Evolutionary conservation across 352 stramenopile species (phyloP).

Genomic region (Phytophthora boehmeriae): DNA sequence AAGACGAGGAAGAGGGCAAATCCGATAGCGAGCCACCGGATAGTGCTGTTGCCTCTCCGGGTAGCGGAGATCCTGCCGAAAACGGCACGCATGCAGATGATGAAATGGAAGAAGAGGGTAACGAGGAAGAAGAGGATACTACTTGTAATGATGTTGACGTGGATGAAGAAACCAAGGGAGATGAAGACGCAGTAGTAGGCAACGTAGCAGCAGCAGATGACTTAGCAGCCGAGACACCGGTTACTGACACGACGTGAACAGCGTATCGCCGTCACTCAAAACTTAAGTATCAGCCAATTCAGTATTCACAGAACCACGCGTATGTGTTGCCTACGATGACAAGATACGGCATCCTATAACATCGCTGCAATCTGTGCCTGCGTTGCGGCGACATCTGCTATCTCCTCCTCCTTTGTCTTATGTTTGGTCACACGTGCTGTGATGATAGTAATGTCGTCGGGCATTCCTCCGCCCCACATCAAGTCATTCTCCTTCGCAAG

Average conservation of each 20-base stretch:
- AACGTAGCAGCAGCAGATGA: constrained; percentile 26
- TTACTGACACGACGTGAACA: constrained; percentile 19
- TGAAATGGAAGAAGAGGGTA: constrained; percentile 26
- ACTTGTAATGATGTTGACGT: constrained; percentile 27
- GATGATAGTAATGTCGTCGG: constrained; percentile 90
- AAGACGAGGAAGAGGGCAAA: constrained; percentile 8
- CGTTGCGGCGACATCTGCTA: constrained; percentile 26
- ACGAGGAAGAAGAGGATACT: constrained; percentile 19
- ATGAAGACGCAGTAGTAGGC: constrained; percentile 35
- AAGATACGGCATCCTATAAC: constrained; percentile 21
- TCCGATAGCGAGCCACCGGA: constrained; percentile 11
- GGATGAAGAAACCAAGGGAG: constrained; percentile 22
- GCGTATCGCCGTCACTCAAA: constrained; percentile 21
- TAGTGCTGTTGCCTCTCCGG: constrained; percentile 10
- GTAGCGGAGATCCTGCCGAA: constrained; percentile 11
- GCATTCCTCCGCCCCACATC: constrained; percentile 95
- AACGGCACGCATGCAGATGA: constrained; percentile 2
- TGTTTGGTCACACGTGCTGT: constrained; percentile 64
- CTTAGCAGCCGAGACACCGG: constrained; percentile 1
- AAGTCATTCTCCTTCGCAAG: constrained; percentile 99
- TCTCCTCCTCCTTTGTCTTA: constrained; percentile 34
- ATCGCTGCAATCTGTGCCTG: constrained; percentile 11
- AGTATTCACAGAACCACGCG: constrained; percentile 14
- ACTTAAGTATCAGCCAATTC: background rate
- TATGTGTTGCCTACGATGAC: constrained; percentile 23